phyloP scores from a whole-genome alignment of 2,329 filamentous ascomycete species.

The Xylariaceae sp. region DNA sequence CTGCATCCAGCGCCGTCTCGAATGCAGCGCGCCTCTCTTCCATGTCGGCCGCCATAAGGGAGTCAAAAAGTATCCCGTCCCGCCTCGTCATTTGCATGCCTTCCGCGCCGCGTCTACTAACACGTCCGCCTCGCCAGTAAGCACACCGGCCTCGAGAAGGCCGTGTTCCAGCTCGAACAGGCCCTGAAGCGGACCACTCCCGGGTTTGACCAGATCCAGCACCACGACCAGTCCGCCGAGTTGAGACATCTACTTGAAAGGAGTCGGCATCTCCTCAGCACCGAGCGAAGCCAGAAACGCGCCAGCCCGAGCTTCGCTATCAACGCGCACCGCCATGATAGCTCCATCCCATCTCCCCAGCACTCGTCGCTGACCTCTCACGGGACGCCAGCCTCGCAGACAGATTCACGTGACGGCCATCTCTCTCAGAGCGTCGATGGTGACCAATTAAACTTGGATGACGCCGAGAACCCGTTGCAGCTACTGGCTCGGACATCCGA shows the following conservation, averaged over 20 bases:
- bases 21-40: slow-evolving; percentile 68
- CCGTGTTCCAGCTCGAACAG: slow-evolving; percentile 69
- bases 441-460: slow-evolving; percentile 51
- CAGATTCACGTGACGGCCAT: slow-evolving; percentile 27
- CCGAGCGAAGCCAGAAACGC: slow-evolving; percentile 22
- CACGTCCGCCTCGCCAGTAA: slow-evolving; percentile 52
- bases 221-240: slow-evolving; percentile 41
- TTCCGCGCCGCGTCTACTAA: slow-evolving; percentile 14
- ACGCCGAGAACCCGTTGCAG: slow-evolving; percentile 71
- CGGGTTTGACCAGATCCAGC: slow-evolving; percentile 37
- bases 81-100: not conserved
- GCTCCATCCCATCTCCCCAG: slow-evolving; percentile 28
- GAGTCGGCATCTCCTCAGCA: slow-evolving; percentile 40
- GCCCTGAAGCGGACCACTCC: slow-evolving; percentile 55
- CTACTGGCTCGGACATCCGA: slow-evolving; percentile 69
- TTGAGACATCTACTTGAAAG: slow-evolving; percentile 49
- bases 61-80: slow-evolving; percentile 61
- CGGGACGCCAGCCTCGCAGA: slow-evolving; percentile 31
- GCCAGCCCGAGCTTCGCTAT: slow-evolving; percentile 18
- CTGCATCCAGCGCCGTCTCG: slow-evolving; percentile 36
- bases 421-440: slow-evolving; percentile 40
- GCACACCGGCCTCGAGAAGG: slow-evolving; percentile 69
- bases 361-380: slow-evolving; percentile 30
- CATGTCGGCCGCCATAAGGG: slow-evolving; percentile 70
- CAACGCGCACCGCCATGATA: slow-evolving; percentile 24